Base-by-base conservation (phyloP, 2,329 filamentous ascomycete genomes). In the Nectriaceae sp. region DNA sequence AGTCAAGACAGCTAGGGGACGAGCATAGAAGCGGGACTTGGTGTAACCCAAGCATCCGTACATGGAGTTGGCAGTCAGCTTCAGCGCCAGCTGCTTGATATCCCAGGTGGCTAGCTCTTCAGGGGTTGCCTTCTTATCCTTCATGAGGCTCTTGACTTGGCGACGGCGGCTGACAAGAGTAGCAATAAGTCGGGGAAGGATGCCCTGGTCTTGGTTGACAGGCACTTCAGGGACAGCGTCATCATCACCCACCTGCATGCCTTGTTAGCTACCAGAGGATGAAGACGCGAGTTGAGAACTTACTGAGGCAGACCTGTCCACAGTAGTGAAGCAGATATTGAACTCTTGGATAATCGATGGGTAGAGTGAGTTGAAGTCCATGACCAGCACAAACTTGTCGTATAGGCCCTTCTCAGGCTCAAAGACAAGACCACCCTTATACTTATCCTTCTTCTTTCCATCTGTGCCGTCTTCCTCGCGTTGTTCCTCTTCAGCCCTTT, bases 351-450 rank as follows among this genome's bases (percentile, higher is more conserved):
- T 99, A 65, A 99, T 97, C 65, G 90, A 97, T 24, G 94, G 94
- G 64, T 99, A 99, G 53, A 99, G 78, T 62, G 92, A 97, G 80
- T 99, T 99, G 78, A 99, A 99, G 77, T 99, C 94, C 95, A 99
- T 99, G 70, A 99, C 95, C 47, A 99, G 82, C 45, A 99, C 89
- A 69, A 95, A 97, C 72, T 95, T 96, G 79, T 99, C 94, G 66
- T 99, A 99, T 4, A 99, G 80, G 16, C 95, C 94, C 70, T 93
- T 97, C 68, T 97, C 92, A 4, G 94, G 94, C 69, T 99, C 94
- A 61, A 99, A 97, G 48, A 99, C 94, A 24, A 99, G 84, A 78
- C 95, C 94, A 66, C 94, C 94, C 75, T 99, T 97, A 77, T 88
- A 99, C 71, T 97, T 99, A 74, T 99, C 95, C 70, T 97, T 99